Conservation (phyloP, 148 eudicot species). For the Silene conica region DNA sequence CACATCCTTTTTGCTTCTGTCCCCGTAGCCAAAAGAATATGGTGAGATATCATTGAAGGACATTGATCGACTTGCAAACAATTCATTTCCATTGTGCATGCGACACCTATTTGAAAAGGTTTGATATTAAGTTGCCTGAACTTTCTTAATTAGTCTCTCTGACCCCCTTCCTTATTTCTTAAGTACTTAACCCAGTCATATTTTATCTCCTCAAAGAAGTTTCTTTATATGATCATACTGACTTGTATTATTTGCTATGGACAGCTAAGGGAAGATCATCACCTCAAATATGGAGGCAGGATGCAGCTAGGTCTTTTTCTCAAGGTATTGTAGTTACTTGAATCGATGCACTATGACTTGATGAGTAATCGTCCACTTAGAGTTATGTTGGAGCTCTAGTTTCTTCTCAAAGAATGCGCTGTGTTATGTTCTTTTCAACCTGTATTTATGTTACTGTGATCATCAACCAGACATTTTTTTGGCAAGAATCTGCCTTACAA, state of each 20-base stretch:
- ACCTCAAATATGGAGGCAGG: constrained; percentile 93
- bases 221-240: not conserved
- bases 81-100: constrained; percentile 95
- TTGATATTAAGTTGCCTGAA: constrained; percentile 6
- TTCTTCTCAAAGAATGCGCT: not conserved
- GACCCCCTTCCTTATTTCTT: not conserved
- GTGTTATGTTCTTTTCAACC: not conserved
- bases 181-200: not conserved
- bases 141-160: not conserved
- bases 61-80: constrained; percentile 72
- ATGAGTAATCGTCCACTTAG: not conserved
- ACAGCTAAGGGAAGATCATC: constrained; percentile 97
- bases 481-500: not conserved
- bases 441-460: not conserved
- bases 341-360: not conserved
- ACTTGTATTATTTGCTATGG: constrained; percentile 10
- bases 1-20: not conserved
- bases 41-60: constrained; percentile 76
- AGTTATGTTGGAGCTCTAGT: not conserved
- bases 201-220: not conserved
- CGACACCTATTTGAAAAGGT: constrained; percentile 91
- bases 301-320: constrained; percentile 96
- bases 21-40: constrained; percentile 65
- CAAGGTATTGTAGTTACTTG: constrained; percentile 46
- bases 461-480: not conserved